Conservation (phyloP, 805 yeast species). For the Jamesozyma hellenica region DNA sequence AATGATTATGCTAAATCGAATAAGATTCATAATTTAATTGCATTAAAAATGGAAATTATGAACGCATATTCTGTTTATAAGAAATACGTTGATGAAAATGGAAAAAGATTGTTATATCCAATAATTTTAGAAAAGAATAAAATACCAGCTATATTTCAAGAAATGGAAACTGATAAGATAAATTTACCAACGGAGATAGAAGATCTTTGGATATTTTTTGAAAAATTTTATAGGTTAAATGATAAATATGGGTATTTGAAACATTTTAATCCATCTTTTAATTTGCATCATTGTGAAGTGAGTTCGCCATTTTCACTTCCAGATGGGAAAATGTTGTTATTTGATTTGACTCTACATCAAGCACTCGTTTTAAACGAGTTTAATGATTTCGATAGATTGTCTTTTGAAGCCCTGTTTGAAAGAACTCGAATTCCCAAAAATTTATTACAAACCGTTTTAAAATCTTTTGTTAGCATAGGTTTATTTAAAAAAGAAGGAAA, state of each 20-base stretch:
- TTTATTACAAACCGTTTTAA: constrained; percentile 8
- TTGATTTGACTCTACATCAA: constrained; percentile 23
- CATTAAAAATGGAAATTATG: background rate
- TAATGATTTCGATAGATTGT: constrained; percentile 12
- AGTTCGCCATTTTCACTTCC: constrained; percentile 12
- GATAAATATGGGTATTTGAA: constrained; percentile 10
- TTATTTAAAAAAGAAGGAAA: constrained; percentile 7
- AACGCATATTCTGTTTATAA: constrained; percentile 3
- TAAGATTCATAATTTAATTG: background rate
- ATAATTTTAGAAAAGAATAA: constrained; percentile 17
- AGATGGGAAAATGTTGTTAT: constrained; percentile 8
- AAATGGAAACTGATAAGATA: constrained; percentile 1
- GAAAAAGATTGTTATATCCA: constrained; percentile 4
- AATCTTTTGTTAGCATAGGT: constrained; percentile 14
- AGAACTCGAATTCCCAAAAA: constrained; percentile 3
- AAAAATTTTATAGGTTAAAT: constrained; percentile 3
- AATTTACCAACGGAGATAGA: constrained; percentile 14
- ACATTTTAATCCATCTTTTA: constrained; percentile 13
- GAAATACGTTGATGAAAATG: background rate
- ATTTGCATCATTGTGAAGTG: constrained; percentile 26
- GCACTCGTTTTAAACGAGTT: constrained; percentile 19
- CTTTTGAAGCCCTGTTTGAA: constrained; percentile 7
- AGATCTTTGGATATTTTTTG: constrained; percentile 12
- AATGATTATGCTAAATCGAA: background rate
- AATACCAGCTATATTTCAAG: constrained; percentile 13